These are phyloP conservation scores for Ceratobasidium sp. DNA, from an alignment of 1,284 basidiomycete genomes.

Conservation along the genomic window DNA sequence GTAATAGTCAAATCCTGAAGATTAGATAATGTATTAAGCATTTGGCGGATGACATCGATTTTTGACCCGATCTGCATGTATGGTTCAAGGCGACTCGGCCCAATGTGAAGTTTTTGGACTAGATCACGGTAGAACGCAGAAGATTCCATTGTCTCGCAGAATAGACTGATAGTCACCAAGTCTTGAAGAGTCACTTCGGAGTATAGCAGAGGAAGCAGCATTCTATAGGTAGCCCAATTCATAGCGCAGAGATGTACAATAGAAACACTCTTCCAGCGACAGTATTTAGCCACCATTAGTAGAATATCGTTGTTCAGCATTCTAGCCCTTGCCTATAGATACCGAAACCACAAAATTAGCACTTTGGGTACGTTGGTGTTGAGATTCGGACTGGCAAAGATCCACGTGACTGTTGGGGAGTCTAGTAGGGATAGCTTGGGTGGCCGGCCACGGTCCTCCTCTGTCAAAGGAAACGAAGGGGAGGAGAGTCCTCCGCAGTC, in stretches of 20 bases:
- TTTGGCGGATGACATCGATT: neutral
- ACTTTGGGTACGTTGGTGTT: no score
- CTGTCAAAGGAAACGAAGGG: no score
- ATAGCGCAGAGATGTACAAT: neutral
- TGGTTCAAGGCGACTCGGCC: neutral
- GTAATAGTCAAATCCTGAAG: slow-evolving; percentile 1
- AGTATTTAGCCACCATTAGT: neutral
- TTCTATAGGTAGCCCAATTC: neutral
- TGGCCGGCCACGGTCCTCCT: no score
- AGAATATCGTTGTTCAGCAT: neutral
- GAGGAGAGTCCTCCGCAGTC: no score
- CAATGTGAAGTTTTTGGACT: slow-evolving; percentile 2
- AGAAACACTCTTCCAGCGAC: neutral
- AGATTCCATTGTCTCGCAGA: neutral
- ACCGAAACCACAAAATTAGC: no score
- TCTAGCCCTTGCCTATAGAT: no score
- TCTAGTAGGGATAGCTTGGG: no score
- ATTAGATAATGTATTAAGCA: neutral
- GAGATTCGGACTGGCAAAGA: no score
- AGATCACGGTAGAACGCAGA: neutral
- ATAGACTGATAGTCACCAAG: neutral
- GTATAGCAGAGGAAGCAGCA: neutral
- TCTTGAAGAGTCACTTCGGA: neutral
- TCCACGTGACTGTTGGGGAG: no score
- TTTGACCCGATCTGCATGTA: neutral